Conservation (phyloP, 2,329 filamentous ascomycete species). For the Phialophora tarda region DNA sequence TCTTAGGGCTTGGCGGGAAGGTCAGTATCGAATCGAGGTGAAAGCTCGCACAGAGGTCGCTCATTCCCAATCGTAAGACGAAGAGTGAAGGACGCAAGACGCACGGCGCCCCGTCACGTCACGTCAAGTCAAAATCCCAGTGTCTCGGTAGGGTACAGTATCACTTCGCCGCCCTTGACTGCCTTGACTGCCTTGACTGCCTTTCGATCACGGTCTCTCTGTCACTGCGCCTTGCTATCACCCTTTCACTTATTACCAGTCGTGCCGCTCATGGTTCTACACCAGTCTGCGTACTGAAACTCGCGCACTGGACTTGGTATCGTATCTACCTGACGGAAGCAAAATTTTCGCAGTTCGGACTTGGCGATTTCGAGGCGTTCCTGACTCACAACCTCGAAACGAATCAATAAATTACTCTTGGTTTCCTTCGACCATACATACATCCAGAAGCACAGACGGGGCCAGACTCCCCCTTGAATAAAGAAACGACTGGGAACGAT, state of each 20-base stretch:
- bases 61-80: too few species aligned
- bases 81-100: not conserved
- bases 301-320: not conserved
- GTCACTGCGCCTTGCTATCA: not conserved
- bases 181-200: not conserved
- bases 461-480: not conserved
- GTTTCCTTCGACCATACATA: not conserved
- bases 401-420: too few species aligned
- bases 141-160: not conserved
- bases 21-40: too few species aligned
- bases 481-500: not conserved
- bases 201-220: not conserved
- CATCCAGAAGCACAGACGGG: not conserved
- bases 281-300: not conserved
- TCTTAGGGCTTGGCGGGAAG: too few species aligned
- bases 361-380: not conserved
- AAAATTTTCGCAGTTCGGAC: not conserved
- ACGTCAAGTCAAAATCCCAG: not conserved
- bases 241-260: not conserved
- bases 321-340: too few species aligned
- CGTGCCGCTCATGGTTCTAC: not conserved
- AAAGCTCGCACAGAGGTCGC: too few species aligned
- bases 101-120: not conserved
- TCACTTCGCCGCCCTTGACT: too few species aligned
- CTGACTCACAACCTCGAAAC: not conserved